Percentiles rank a stretch among this genome's conserved stretches.
These are phyloP conservation scores for Arctostaphylos glauca DNA, from an alignment of 148 eudicot species.

Conservation along the genomic window DNA sequence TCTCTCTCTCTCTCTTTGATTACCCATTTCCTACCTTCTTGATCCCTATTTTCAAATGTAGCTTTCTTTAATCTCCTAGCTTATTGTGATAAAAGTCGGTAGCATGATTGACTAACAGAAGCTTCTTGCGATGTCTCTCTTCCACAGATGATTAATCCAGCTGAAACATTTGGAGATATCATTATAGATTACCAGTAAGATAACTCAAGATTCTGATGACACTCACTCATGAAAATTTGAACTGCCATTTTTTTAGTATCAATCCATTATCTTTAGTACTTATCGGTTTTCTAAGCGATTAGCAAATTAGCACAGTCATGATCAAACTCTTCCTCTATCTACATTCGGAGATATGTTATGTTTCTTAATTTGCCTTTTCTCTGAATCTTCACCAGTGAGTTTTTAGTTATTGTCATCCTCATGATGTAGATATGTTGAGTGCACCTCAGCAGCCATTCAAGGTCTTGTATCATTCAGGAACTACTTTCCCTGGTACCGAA, in stretches of 20 bases:
- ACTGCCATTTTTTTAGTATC: not conserved
- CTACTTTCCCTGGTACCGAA: slow-evolving; percentile 24
- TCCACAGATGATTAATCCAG: slow-evolving; percentile 40
- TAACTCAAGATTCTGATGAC: not conserved
- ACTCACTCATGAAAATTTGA: not conserved
- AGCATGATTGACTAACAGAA: not conserved
- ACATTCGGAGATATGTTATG: no score
- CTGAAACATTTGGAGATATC: slow-evolving; percentile 46
- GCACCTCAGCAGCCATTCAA: slow-evolving; percentile 32
- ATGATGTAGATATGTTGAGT: slow-evolving; percentile 35
- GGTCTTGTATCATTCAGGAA: slow-evolving; percentile 22
- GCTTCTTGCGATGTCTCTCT: not conserved
- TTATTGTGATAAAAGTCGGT: not conserved
- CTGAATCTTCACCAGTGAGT: no score
- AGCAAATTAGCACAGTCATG: no score
- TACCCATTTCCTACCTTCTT: no score
- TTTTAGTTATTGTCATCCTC: no score
- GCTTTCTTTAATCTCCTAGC: no score
- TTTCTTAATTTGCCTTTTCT: no score
- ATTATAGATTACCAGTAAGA: slow-evolving; percentile 46
- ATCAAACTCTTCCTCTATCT: no score
- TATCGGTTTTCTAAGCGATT: no score
- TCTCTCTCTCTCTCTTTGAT: not conserved
- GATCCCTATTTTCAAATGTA: no score
- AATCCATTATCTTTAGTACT: not conserved